These are phyloP conservation scores for Scortechinia acanthostroma DNA, from an alignment of 2,329 filamentous ascomycete species.

Conservation along the genomic window DNA sequence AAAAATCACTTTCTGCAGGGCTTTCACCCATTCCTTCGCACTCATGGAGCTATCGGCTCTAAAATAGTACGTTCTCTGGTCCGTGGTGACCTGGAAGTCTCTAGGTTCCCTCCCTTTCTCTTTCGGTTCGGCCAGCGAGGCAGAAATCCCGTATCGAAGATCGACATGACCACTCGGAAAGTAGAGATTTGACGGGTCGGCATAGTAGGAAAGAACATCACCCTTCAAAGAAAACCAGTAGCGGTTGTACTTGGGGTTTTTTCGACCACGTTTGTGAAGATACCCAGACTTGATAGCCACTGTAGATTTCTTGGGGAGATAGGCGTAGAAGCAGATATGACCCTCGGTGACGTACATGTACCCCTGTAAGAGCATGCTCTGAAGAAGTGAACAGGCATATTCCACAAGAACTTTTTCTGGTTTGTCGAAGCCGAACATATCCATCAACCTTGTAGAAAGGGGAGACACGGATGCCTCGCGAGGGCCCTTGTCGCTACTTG, in stretches of 20 bases:
- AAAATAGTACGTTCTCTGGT: conserved; percentile 79
- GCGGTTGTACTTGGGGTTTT: conserved; percentile 78
- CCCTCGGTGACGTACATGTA: conserved; percentile 91
- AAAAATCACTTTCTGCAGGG: conserved; percentile 89
- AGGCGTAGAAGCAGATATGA: conserved; percentile 95
- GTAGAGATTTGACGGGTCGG: conserved; percentile 76
- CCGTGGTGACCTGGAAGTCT: conserved; percentile 74
- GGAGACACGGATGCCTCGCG: conserved; percentile 38
- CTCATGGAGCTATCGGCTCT: conserved; percentile 79
- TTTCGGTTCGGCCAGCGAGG: conserved; percentile 54
- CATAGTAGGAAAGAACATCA: conserved; percentile 85
- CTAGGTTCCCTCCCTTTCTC: conserved; percentile 66
- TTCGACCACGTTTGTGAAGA: conserved; percentile 78
- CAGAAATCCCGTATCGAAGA: conserved; percentile 82
- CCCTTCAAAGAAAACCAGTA: conserved; percentile 93
- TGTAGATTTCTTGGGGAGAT: conserved; percentile 86
- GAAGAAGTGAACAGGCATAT: conserved; percentile 87
- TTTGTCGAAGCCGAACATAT: conserved; percentile 78
- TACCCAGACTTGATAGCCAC: conserved; percentile 79
- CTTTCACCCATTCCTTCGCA: conserved; percentile 94
- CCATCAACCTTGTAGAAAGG: conserved; percentile 66
- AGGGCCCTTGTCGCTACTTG: conserved; percentile 14
- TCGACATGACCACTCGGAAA: conserved; percentile 90
- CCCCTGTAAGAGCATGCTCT: conserved; percentile 85
- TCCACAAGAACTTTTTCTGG: conserved; percentile 82